Base-by-base conservation (phyloP, 352 stramenopile species). In the Pilasporangium apinafurcum region DNA sequence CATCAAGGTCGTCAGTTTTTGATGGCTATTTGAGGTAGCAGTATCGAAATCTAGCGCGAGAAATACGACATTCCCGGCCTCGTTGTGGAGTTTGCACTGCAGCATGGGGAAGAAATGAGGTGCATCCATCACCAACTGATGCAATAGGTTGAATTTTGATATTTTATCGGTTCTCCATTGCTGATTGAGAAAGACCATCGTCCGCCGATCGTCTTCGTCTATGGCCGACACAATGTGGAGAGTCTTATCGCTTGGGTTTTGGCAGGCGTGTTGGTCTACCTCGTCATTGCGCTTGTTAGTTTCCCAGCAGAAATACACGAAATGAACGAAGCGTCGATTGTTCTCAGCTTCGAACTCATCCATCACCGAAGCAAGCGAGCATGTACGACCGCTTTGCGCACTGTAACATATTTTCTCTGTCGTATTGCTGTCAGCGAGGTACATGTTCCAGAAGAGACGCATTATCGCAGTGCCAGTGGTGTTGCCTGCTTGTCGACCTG, bases 391-490 rank as follows among this genome's bases (percentile, higher is more conserved):
- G 40, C 40, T 18, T 27, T 30, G 8, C 27, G 25, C 24, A 55
- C 39, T 12, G 24, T 28, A 47, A 37, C 4, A 30, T 31, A n/a
- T 26, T 41, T 14, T 14, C 13, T 16, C 24, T 36, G 9, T 24
- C n/a, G 12, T 37, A 17, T 21, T 22, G 13, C 41, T 40, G 17
- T 17, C n/a, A n/a, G 44, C 61, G 4, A 86, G 7, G 40, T 68
- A 73, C 10, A 83, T 62, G 50, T 83, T 86, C 61, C 65, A 79
- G 37, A 85, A 83, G 2, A 85, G 40, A 5, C 67, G 65, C 0
- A 49, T 53, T 0, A 51, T 37, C 6, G 56, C 48, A 5, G 44
- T 17, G n/a, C n/a, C n/a, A n/a, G n/a, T n/a, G n/a, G n/a, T n/a
- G n/a, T n/a, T n/a, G n/a, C n/a, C n/a, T n/a, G n/a, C n/a, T n/a